phyloP scores from a whole-genome alignment of 805 yeast species.

The Kuraishia hungarica region DNA sequence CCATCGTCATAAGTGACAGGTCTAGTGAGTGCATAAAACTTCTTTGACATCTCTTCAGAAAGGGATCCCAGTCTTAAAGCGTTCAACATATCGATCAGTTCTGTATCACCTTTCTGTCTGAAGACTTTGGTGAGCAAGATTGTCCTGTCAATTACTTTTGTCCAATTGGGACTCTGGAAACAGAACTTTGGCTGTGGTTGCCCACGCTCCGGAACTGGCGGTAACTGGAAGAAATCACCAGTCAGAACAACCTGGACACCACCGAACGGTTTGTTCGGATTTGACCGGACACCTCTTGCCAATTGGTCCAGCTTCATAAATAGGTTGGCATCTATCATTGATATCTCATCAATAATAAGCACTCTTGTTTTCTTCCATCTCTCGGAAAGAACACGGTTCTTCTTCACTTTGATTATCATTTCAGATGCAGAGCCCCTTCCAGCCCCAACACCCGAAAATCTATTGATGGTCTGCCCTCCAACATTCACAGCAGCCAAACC shows the following conservation, averaged over 20 bases:
- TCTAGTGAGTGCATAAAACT: conserved; percentile 45
- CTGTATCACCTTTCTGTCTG: conserved; percentile 68
- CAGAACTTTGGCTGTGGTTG: conserved; percentile 37
- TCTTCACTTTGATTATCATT: conserved; percentile 42
- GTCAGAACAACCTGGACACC: conserved; percentile 70
- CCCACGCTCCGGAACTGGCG: conserved; percentile 50
- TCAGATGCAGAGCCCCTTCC: conserved; percentile 44
- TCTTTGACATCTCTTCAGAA: conserved; percentile 33
- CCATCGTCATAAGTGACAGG: conserved; percentile 43
- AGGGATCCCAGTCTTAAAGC: conserved; percentile 63
- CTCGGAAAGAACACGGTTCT: conserved; percentile 36
- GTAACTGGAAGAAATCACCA: conserved; percentile 79
- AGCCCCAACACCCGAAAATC: conserved; percentile 71
- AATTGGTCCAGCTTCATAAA: conserved; percentile 56
- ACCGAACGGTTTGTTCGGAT: conserved; percentile 51
- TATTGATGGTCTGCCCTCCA: conserved; percentile 72
- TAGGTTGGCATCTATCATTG: conserved; percentile 69
- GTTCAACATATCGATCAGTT: conserved; percentile 65
- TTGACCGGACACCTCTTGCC: conserved; percentile 41
- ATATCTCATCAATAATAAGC: conserved; percentile 67
- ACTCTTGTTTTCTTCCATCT: conserved; percentile 55
- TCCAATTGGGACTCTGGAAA: conserved; percentile 62
- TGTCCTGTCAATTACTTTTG: conserved; percentile 42
- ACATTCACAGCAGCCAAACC: conserved; percentile 79
- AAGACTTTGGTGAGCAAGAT: conserved; percentile 58